Evolutionary conservation across 345 rosid species (phyloP).

Genomic region (Cardamine chenopodiifolia): DNA sequence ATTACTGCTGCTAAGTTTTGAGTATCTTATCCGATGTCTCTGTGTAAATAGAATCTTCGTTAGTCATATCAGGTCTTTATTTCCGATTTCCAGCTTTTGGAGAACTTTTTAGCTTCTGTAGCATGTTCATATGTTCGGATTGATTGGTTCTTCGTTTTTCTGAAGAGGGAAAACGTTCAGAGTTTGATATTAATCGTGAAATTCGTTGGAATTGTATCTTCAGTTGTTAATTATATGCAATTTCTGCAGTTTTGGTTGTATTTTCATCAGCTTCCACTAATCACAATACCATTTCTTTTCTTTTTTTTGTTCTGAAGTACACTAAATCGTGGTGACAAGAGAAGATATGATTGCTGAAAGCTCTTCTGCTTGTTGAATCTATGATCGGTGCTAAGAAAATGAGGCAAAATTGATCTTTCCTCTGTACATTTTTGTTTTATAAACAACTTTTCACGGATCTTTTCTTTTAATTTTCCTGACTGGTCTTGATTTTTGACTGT

Average conservation of each 20-base stretch:
- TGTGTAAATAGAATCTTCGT: constrained; percentile 14
- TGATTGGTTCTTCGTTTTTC: neutral
- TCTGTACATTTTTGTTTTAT: neutral
- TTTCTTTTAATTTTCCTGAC: constrained; percentile 13
- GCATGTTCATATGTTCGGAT: neutral
- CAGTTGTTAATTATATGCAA: neutral
- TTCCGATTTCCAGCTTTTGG: neutral
- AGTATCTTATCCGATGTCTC: neutral
- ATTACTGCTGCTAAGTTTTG: neutral
- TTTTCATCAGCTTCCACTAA: constrained; percentile 5
- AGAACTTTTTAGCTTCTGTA: constrained; percentile 5
- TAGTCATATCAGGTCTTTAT: constrained; percentile 6
- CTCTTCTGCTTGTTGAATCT: constrained; percentile 29
- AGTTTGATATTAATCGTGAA: neutral
- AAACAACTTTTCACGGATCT: neutral
- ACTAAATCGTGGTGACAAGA: neutral
- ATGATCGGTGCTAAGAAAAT: constrained; percentile 42
- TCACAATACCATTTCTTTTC: neutral
- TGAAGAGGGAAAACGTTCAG: neutral
- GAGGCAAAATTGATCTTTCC: constrained; percentile 39
- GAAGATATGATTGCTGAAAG: constrained; percentile 15
- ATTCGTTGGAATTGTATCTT: neutral
- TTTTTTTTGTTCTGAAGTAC: neutral
- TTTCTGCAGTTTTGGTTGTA: constrained; percentile 10
- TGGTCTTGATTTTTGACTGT: neutral